Evolutionary conservation across 2,329 filamentous ascomycete genomes (phyloP).

Genomic region (Diplodia intermedia): DNA sequence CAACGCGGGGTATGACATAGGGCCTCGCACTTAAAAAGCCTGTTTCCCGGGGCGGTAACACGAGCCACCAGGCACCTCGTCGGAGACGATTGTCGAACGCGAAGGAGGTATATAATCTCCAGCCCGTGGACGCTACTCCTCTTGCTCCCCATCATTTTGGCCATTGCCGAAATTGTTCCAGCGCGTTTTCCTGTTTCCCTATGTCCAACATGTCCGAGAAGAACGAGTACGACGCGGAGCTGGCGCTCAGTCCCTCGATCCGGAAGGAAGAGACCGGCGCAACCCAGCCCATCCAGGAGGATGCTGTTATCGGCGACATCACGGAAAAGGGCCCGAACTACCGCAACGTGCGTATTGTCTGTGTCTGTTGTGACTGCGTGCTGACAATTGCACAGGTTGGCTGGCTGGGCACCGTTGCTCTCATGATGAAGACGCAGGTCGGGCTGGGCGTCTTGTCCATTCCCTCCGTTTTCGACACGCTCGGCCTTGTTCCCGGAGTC

Average conservation of each 20-base stretch:
- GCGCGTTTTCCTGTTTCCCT: background rate
- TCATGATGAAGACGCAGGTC: constrained; percentile 45
- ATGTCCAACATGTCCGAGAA: background rate
- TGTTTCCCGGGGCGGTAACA: background rate
- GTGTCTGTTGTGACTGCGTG: background rate
- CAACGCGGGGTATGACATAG: constrained; percentile 8
- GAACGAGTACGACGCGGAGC: constrained; percentile 1
- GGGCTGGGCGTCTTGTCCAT: constrained; percentile 58
- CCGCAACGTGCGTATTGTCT: background rate
- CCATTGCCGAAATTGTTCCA: background rate
- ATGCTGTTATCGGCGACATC: constrained; percentile 21
- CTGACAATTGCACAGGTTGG: constrained; percentile 37
- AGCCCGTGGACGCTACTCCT: background rate
- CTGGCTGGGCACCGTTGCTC: constrained; percentile 39
- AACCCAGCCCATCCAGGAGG: background rate
- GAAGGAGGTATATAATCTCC: background rate
- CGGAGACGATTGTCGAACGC: background rate
- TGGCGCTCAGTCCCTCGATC: background rate
- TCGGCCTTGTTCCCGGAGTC: constrained; percentile 59
- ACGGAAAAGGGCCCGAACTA: constrained; percentile 12
- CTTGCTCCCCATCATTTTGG: background rate
- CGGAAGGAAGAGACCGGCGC: background rate
- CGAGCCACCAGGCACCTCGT: background rate
- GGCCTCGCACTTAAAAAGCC: background rate
- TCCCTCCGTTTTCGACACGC: constrained; percentile 53